These are phyloP conservation scores for Aureobasidium subglaciale DNA, from an alignment of 2,329 filamentous ascomycete genomes.

Conservation along the genomic window DNA sequence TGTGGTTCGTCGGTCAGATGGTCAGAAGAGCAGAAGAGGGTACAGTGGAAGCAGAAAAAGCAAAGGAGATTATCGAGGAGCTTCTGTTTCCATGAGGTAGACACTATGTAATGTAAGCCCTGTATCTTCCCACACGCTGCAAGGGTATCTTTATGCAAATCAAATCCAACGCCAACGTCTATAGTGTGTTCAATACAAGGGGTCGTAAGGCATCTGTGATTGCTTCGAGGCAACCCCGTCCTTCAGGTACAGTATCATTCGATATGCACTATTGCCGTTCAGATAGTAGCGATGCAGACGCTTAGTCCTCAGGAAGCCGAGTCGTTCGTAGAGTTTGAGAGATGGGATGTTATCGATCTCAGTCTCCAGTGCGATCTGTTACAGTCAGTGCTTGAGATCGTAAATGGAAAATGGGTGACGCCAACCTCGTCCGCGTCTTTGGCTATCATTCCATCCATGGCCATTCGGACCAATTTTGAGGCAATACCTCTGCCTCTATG, in stretches of 20 bases:
- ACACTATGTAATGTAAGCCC: not conserved
- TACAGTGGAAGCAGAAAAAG: constrained; percentile 54
- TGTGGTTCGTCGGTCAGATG: constrained; percentile 64
- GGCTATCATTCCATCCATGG: constrained; percentile 83
- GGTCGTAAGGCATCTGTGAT: constrained; percentile 19
- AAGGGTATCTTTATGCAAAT: constrained; percentile 13
- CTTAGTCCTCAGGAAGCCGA: constrained; percentile 89
- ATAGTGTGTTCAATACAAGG: constrained; percentile 1
- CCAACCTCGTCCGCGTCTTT: constrained; percentile 73
- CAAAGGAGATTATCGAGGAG: constrained; percentile 47
- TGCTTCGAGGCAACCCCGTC: constrained; percentile 43
- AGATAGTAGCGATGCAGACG: constrained; percentile 91
- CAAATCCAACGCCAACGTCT: constrained; percentile 9
- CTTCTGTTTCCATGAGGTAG: constrained; percentile 30
- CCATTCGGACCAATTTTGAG: constrained; percentile 78
- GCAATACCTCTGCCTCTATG: constrained; percentile 79
- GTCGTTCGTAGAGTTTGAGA: constrained; percentile 83
- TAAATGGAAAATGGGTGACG: not conserved
- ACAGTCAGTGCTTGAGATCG: not conserved
- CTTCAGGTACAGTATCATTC: constrained; percentile 75
- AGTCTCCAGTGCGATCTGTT: constrained; percentile 78
- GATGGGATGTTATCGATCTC: constrained; percentile 88
- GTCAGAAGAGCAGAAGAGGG: constrained; percentile 54
- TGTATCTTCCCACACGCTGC: not conserved
- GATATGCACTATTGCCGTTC: constrained; percentile 91